Evolutionary conservation across 78 protist species (phyloP).

Genomic region (Dictyostelium brefeldianum): DNA sequence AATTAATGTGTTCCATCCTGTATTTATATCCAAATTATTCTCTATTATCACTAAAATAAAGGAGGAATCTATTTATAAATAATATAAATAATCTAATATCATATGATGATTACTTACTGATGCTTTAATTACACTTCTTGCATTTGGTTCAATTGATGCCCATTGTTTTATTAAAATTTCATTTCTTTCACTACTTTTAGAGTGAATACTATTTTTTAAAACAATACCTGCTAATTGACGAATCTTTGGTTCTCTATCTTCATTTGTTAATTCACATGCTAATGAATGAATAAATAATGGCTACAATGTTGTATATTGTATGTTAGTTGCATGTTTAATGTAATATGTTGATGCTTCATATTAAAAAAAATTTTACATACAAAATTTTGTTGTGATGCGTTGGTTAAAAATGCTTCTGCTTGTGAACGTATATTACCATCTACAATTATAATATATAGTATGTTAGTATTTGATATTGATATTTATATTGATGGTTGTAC

Average conservation of each 20-base stretch:
- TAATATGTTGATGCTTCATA: no score
- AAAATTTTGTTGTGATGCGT: constrained; percentile 14
- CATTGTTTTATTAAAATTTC: constrained; percentile 21
- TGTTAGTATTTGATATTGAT: not conserved
- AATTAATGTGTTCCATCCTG: not conserved
- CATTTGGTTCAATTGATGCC: constrained; percentile 15
- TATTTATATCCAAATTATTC: no score
- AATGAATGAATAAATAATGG: constrained; percentile 33
- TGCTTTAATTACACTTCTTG: constrained; percentile 15
- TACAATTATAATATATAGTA: not conserved
- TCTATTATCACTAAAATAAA: no score
- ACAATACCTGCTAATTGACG: constrained; percentile 77
- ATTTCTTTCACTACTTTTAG: constrained; percentile 26
- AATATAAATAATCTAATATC: no score
- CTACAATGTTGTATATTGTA: not conserved
- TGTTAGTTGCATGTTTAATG: not conserved
- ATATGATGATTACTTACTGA: constrained; percentile 8
- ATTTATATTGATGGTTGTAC: not conserved
- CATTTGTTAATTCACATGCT: constrained; percentile 24
- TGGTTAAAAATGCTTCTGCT: not conserved
- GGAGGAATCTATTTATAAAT: no score
- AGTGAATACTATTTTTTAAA: constrained; percentile 39
- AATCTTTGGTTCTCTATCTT: not conserved
- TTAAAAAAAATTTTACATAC: not conserved
- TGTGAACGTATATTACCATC: not conserved